phyloP scores from a whole-genome alignment of 1,284 basidiomycete species.

The Ceratobasidium sp. region DNA sequence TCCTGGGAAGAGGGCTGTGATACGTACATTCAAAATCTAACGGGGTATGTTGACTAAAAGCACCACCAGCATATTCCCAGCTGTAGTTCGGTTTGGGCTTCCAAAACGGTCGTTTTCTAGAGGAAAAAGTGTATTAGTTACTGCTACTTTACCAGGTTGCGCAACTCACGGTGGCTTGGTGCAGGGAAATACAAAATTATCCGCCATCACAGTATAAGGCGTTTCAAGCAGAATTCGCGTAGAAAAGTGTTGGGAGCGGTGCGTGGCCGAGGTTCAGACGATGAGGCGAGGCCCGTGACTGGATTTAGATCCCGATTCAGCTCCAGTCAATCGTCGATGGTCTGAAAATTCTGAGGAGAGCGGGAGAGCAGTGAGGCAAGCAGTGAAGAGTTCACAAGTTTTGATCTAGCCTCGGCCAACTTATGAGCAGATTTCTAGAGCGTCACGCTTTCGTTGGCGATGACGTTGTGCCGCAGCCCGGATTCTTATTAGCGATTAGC shows the following conservation, averaged over 20 bases:
- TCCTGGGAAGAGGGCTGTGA: neutral
- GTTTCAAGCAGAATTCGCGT: neutral
- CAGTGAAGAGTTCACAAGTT: neutral
- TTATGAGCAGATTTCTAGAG: constrained; percentile 1
- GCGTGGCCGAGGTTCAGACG: neutral
- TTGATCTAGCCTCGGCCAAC: neutral
- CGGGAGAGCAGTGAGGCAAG: constrained; percentile 13
- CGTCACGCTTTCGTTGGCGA: constrained; percentile 29
- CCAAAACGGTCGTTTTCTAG: constrained; percentile 31
- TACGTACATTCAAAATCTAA: constrained; percentile 32
- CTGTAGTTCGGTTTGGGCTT: constrained; percentile 28
- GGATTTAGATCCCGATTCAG: neutral
- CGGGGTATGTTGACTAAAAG: constrained; percentile 5
- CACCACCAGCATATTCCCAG: constrained; percentile 29
- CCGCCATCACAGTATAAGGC: constrained; percentile 1
- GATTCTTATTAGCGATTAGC: constrained; percentile 19
- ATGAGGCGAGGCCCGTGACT: constrained; percentile 24
- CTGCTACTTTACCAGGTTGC: neutral
- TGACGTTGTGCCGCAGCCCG: constrained; percentile 32
- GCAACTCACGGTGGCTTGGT: constrained; percentile 26
- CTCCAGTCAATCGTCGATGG: neutral
- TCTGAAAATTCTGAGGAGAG: neutral
- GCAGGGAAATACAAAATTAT: constrained; percentile 21
- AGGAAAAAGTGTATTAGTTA: constrained; percentile 5
- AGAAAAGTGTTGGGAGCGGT: neutral